These are phyloP conservation scores for Talaromyces sp. DNA, from an alignment of 2,329 filamentous ascomycete genomes.

Conservation along the genomic window DNA sequence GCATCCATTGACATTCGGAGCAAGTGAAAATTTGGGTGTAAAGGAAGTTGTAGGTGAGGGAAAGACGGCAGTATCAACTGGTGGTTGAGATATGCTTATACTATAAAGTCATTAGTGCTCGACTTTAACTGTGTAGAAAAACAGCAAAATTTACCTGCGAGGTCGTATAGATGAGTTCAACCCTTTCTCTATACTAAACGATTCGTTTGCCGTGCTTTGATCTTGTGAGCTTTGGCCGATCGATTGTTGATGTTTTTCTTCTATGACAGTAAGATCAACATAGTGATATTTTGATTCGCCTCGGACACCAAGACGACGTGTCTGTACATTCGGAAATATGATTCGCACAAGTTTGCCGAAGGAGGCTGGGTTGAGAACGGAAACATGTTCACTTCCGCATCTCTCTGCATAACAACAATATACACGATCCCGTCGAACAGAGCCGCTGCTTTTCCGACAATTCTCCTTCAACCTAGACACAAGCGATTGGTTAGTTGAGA, in stretches of 20 bases:
- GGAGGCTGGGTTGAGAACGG: conserved; percentile 91
- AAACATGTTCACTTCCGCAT: conserved; percentile 89
- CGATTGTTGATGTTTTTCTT: conserved; percentile 42
- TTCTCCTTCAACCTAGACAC: conserved; percentile 45
- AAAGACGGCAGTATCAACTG: conserved; percentile 39
- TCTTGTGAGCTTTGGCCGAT: conserved; percentile 26
- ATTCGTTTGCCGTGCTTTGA: conserved; percentile 23
- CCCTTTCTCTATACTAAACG: conserved; percentile 25
- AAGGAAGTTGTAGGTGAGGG: conserved; percentile 41
- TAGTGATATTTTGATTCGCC: conserved; percentile 99
- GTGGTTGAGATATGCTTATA: conserved; percentile 32
- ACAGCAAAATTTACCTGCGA: conserved; percentile 27
- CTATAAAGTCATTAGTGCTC: conserved; percentile 20
- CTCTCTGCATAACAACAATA: conserved; percentile 93
- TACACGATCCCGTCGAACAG: conserved; percentile 86
- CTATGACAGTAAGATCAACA: conserved; percentile 49
- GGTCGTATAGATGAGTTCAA: conserved; percentile 28
- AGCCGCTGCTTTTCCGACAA: conserved; percentile 51
- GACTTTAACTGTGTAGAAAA: not conserved
- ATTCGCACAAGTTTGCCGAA: conserved; percentile 97
- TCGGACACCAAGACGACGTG: conserved; percentile 82
- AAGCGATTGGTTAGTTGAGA: not conserved
- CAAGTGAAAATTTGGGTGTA: conserved; percentile 30
- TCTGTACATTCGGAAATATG: conserved; percentile 92
- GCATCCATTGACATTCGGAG: conserved; percentile 25